Percentiles rank a stretch among this genome's conserved stretches.
Conservation (phyloP, 73 alveolate genomes). For the Paramecium caudatum region DNA sequence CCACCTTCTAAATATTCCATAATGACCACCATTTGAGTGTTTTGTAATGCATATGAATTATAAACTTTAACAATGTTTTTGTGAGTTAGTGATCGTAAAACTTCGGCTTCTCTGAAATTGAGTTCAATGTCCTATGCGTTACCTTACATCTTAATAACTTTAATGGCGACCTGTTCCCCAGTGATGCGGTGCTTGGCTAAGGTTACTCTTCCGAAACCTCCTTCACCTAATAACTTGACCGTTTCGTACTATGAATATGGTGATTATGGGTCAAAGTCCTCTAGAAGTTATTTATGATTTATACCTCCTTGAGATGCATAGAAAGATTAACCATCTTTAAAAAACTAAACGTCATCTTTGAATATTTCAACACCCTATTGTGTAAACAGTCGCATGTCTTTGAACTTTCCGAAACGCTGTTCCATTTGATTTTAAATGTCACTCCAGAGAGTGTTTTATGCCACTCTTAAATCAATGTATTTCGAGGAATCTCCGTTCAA, state of each 20-base stretch:
- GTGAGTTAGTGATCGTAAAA: conserved; percentile 82
- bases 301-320: conserved; percentile 70
- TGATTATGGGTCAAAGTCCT: conserved; percentile 76
- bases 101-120: conserved; percentile 85
- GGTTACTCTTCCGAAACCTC: conserved; percentile 97
- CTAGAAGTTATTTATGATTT: background rate
- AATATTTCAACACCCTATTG: conserved; percentile 70
- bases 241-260: conserved; percentile 73
- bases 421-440: background rate
- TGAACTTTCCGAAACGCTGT: conserved; percentile 42
- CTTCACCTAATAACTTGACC: conserved; percentile 89
- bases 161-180: conserved; percentile 93
- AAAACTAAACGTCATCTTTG: conserved; percentile 62
- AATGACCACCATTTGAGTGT: conserved; percentile 80
- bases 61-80: conserved; percentile 83
- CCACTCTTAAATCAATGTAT: conserved; percentile 38
- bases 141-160: conserved; percentile 83
- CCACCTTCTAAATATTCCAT: conserved; percentile 96
- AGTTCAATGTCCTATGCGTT: conserved; percentile 80
- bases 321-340: conserved; percentile 63
- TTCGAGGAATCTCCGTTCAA: conserved; percentile 60
- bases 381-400: conserved; percentile 59
- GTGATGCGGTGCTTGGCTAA: conserved; percentile 90
- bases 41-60: conserved; percentile 80
- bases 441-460: conserved; percentile 4